Evolutionary conservation across 495 filamentous ascomycete species (phyloP), one percentile per base, ranked within the genome.

Genomic region (Bacidia gigantensis): DNA sequence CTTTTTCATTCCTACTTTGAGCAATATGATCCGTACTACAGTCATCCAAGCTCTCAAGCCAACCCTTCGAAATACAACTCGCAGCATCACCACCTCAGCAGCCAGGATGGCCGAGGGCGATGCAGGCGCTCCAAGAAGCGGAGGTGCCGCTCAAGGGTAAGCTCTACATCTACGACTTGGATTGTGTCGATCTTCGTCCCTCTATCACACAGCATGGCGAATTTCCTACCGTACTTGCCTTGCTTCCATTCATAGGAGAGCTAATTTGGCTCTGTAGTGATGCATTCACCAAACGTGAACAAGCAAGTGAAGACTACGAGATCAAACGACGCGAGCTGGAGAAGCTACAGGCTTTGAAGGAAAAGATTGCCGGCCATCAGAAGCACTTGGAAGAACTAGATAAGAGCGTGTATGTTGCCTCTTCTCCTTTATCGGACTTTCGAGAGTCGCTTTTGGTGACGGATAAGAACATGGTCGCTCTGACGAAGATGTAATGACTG

Each of bases 221-320:
- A n/a, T n/a, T n/a, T n/a, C 14, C 29, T 35, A 35, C 29, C 7
- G 7, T 35, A 7, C 29, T 35, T 7, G 14, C 29, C 29, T 35
- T 35, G 29, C 29, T 14, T 7, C 5, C 7, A 35, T 35, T 35
- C 29, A 35, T 7, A 14, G 29, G 29, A 5, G 14, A 35, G 29
- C 5, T 35, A 35, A 5, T 35, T 5, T 35, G 29, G 14, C 7
- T 14, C 47, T 7, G 47, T 55, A 90, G 89, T 54, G 92, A 99
- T 65, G 74, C 83, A 47, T 99, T 95, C 78, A 83, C 83, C 64
- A 80, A 81, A 65, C 87, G 92, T 59, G 92, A 99, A 71, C 81
- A 81, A 56, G 90, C 90, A 54, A 75, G 73, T 64, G 92, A 99
- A 70, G 80, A 85, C 63, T 75, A 76, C 56, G 83, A 85, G 72